Conservation (phyloP, 768 basidiomycete genomes). For the Panaeolus papilionaceus region DNA sequence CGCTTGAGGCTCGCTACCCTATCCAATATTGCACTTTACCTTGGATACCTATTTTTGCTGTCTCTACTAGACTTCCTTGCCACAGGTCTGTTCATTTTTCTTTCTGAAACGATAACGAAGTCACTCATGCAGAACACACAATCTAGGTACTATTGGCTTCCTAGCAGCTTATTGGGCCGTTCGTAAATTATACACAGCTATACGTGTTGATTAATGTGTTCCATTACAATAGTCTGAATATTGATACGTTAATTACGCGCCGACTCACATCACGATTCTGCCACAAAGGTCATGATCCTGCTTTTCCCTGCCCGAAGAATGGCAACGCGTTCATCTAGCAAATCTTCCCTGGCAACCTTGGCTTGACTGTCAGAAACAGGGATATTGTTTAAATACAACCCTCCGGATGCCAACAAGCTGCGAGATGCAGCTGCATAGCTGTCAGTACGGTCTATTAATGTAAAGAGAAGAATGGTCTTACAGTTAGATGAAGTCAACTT, state of each 20-base stretch:
- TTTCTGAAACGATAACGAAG: conserved; percentile 10
- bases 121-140: neutral
- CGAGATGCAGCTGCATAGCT: conserved; percentile 62
- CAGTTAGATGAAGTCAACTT: conserved; percentile 69
- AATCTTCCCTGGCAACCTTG: conserved; percentile 46
- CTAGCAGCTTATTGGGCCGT: conserved; percentile 93
- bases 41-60: conserved; percentile 89
- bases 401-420: conserved; percentile 65
- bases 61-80: conserved; percentile 87
- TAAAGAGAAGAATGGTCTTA: conserved; percentile 40
- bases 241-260: conserved; percentile 17
- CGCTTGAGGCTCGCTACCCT: conserved; percentile 86
- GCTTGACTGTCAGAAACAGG: conserved; percentile 57
- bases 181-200: conserved; percentile 79
- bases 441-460: conserved; percentile 12
- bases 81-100: conserved; percentile 60
- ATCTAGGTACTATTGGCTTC: conserved; percentile 86
- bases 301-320: conserved; percentile 81
- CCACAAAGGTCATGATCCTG: conserved; percentile 47
- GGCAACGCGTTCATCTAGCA: conserved; percentile 67
- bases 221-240: conserved; percentile 5
- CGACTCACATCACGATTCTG: conserved; percentile 47
- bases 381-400: conserved; percentile 75
- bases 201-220: conserved; percentile 68
- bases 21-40: conserved; percentile 81